phyloP scores from a whole-genome alignment of 225 moss, liverwort and hornwort species.

The Physcomitrellopsis africana region DNA sequence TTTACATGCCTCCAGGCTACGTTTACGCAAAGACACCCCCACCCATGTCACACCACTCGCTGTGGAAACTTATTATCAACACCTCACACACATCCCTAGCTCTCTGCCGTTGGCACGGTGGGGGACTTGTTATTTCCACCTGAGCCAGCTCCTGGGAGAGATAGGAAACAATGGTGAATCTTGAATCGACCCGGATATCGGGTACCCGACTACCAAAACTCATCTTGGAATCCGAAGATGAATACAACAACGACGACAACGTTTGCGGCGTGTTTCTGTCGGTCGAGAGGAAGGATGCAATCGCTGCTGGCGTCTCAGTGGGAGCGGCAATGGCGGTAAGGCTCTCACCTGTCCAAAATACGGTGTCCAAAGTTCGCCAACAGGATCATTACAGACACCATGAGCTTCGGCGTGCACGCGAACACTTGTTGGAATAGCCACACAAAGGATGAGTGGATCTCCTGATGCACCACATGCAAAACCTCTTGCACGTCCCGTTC shows the following conservation, averaged over 20 bases:
- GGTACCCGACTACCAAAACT: background rate
- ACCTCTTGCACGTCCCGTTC: constrained; percentile 73
- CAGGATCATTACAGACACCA: constrained; percentile 88
- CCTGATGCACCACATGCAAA: constrained; percentile 58
- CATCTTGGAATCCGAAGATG: background rate
- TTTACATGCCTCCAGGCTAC: too few species aligned
- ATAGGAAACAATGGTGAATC: constrained; percentile 2
- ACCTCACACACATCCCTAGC: too few species aligned
- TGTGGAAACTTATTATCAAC: too few species aligned
- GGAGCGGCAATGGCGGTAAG: constrained; percentile 51
- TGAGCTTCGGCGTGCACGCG: constrained; percentile 77
- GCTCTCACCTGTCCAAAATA: constrained; percentile 65
- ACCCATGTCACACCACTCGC: too few species aligned
- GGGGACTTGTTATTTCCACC: constrained; percentile 40
- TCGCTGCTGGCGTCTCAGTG: constrained; percentile 36
- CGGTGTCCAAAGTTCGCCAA: constrained; percentile 85
- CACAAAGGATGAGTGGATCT: constrained; percentile 75
- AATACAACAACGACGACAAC: background rate
- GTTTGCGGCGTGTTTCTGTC: constrained; percentile 7
- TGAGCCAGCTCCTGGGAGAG: background rate
- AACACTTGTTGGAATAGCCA: constrained; percentile 92
- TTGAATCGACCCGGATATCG: background rate
- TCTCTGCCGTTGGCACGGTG: constrained; percentile 26
- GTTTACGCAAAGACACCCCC: too few species aligned
- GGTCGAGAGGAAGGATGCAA: constrained; percentile 30